Evolutionary conservation across 2,329 filamentous ascomycete genomes (phyloP), one percentile per base, ranked within the genome.

Genomic region (Paraphaeosphaeria minitans): DNA sequence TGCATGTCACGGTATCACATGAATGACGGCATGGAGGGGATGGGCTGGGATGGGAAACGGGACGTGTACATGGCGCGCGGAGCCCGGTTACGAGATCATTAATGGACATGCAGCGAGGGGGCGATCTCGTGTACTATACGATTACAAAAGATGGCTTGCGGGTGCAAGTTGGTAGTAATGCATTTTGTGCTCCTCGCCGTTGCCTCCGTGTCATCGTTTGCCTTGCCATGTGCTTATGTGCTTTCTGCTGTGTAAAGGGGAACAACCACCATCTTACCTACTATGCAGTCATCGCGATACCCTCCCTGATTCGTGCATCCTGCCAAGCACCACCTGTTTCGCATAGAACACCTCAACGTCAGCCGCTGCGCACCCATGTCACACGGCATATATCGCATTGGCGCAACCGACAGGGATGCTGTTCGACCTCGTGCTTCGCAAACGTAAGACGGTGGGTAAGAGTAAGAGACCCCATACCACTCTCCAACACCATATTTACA

Each of bases 41-140:
- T 57, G 33, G 39, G 10, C 22, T 19, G 19, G 49, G 39, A 19
- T 53, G 51, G 27, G 31, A 42, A 27, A 27, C 3, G 29, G 31
- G 29, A 27, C 37, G 16, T 50, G 19, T 45, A 46, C 24, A 39
- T 42, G 35, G 55, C 24, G 37, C 24, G 33, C 31, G 27, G 47
- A n/a, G n/a, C 51, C 31, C 33, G 51, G 52, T 33, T 41, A 59
- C 59, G 59, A 59, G 59, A 57, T 62, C 50, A 42, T 55, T 62
- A 59, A 62, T 62, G 56, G 48, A 52, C 51, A 35, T 21, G 41
- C 12, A 19, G 19, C 41, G 9, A 27, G 31, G 22, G 39, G 43
- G 35, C 41, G 53, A 59, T 58, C 59, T 65, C 62, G 57, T 64
- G 62, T 64, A 64, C 55, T 58, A 60, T 63, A 63, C 33, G 52